Conservation (phyloP, 345 rosid genomes). For the Linum tenue region DNA sequence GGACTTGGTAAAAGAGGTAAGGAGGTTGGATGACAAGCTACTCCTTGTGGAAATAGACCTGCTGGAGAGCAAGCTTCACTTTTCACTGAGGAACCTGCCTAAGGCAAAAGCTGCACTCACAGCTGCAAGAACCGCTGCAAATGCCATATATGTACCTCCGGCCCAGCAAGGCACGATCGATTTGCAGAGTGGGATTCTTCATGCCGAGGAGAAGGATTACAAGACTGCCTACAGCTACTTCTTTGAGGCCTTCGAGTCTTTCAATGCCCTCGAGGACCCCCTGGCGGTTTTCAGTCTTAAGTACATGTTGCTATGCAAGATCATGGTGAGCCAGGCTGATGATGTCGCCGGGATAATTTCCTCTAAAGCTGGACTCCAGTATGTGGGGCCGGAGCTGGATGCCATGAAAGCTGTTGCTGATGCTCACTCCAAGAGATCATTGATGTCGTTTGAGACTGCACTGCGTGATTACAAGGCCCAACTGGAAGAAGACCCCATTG, state of each 20-base stretch:
- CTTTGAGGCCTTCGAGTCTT: conserved; percentile 91
- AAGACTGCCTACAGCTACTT: conserved; percentile 92
- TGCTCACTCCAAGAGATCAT: conserved; percentile 81
- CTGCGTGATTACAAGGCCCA: conserved; percentile 68
- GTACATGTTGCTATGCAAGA: conserved; percentile 87
- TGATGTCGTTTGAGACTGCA: conserved; percentile 78
- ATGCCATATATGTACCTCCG: conserved; percentile 88
- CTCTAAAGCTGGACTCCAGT: conserved; percentile 82
- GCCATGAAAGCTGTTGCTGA: conserved; percentile 98
- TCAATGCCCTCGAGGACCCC: conserved; percentile 82
- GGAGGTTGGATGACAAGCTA: conserved; percentile 87
- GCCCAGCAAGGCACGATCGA: conserved; percentile 94
- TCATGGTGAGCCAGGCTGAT: conserved; percentile 95
- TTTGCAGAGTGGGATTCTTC: conserved; percentile 94
- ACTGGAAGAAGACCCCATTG: conserved; percentile 90
- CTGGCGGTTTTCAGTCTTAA: conserved; percentile 83
- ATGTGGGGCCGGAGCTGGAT: conserved; percentile 78
- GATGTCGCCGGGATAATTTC: conserved; percentile 85
- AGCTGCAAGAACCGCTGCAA: conserved; percentile 94
- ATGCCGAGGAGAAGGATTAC: conserved; percentile 96
- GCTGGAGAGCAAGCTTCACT: conserved; percentile 87
- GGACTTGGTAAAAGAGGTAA: conserved; percentile 74
- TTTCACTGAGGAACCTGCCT: conserved; percentile 81
- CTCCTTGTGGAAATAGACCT: conserved; percentile 89
- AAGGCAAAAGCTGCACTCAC: conserved; percentile 96